Evolutionary conservation across 148 eudicot genomes (phyloP), one percentile per base, ranked within the genome.

Genomic region (Limonium bicolor): DNA sequence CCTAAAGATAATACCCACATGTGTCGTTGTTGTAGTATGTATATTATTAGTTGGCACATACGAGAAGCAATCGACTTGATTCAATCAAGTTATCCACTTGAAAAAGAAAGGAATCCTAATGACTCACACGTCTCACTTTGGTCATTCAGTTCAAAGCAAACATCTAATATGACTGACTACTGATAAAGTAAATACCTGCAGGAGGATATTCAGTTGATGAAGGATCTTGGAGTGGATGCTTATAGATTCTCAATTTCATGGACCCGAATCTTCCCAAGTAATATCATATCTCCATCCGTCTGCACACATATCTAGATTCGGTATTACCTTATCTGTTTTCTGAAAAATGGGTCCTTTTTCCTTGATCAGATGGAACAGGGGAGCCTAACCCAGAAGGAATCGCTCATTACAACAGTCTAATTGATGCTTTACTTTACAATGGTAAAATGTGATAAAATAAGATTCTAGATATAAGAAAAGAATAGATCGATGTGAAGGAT

Each of bases 301-400:
- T 31, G 23, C 4, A 7, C 4, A 22, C 10, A 22, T 1, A 8
- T 24, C 6, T 22, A 5, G 12, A 23, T 44, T 7, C 12, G 8
- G 1, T 17, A 8, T 11, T 1, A 36, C 5, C 15, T 7, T 36
- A 36, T 4, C 20, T 15, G 6, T 36, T 11, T 36, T 3, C 29
- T 14, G 5, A 25, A 5, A 10, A 0, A 4, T 44, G 29, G 15
- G 6, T 26, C 4, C 12, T 23, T 22, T 24, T 22, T 5, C n/a
- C n/a, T 23, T 4, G 48, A 7, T 12, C 17, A 26, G 31, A 44
- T 22, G 40, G 17, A 22, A 22, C n/a, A n/a, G 14, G 31, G 25
- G 76, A 71, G 17, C 61, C 66, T 39, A 70, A 70, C 62, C 26
- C 17, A 48, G 47, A 53, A 44, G 76, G 76, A 16, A 11, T 70